Evolutionary conservation across 192 early-diverging fungal species (phyloP).

Genomic region (Rhizoclosmatium globosum): DNA sequence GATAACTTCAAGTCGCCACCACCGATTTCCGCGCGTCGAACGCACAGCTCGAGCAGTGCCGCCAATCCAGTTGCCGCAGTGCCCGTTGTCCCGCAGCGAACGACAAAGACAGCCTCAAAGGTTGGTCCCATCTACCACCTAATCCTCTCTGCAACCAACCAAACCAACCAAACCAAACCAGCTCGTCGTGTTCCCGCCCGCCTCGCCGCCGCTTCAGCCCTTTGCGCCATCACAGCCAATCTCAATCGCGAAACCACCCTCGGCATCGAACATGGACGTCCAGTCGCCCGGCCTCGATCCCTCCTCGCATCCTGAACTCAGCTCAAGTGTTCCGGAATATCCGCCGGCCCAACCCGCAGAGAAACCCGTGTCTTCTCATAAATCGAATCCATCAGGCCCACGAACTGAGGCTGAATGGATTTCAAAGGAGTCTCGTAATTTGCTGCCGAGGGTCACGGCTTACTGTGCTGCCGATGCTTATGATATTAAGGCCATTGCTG

Average conservation of each 20-base stretch:
- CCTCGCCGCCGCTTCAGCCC: slow-evolving; percentile 11
- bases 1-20: neutral
- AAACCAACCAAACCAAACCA: neutral
- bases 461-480: slow-evolving; percentile 56
- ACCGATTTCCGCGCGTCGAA: neutral
- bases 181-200: slow-evolving; percentile 27
- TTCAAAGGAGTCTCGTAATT: slow-evolving; percentile 75
- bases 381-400: neutral
- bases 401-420: slow-evolving; percentile 59
- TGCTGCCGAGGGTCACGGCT: slow-evolving; percentile 70
- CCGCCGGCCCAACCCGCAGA: neutral
- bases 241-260: neutral
- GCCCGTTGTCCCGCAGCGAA: slow-evolving; percentile 19
- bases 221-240: neutral
- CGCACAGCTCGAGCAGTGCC: neutral
- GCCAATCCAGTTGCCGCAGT: neutral
- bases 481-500: slow-evolving; percentile 42
- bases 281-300: neutral
- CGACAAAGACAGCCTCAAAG: slow-evolving; percentile 27
- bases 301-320: neutral
- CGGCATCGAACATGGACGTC: neutral
- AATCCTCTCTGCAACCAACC: neutral
- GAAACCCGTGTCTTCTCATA: too few relatives aligned
- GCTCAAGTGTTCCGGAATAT: neutral
- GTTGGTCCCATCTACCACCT: neutral